Evolutionary conservation across 2,329 filamentous ascomycete genomes (phyloP).

Genomic region (Talaromyces verruculosus): DNA sequence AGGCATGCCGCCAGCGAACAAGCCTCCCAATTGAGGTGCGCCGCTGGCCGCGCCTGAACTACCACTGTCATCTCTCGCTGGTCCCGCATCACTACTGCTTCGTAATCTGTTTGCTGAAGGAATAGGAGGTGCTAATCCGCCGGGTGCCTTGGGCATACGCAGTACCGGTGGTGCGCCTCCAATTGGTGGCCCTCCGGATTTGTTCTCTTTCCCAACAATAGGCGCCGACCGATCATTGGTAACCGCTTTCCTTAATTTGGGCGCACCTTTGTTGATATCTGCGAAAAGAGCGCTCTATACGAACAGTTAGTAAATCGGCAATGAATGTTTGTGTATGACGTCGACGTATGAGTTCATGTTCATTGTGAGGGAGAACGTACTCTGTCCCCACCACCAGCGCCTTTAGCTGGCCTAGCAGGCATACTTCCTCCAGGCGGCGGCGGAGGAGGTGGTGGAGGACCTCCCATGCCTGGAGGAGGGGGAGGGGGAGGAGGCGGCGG

Average conservation of each 20-base stretch:
- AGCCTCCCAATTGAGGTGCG: conserved; percentile 77
- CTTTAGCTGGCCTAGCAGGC: conserved; percentile 59
- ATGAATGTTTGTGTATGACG: background rate
- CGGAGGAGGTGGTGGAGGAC: conserved; percentile 63
- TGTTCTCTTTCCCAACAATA: conserved; percentile 56
- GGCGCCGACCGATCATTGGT: conserved; percentile 93
- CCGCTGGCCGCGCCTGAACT: conserved; percentile 51
- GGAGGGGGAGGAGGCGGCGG: conserved; percentile 70
- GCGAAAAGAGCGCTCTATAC: conserved; percentile 76
- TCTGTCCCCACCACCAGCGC: conserved; percentile 55
- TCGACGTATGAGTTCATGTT: background rate
- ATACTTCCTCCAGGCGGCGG: conserved; percentile 56
- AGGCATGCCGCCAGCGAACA: conserved; percentile 94
- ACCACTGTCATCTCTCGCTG: conserved; percentile 46
- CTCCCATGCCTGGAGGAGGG: conserved; percentile 58
- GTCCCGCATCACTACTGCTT: conserved; percentile 72
- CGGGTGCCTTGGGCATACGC: conserved; percentile 58
- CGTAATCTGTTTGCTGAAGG: conserved; percentile 66
- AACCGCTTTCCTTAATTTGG: conserved; percentile 74
- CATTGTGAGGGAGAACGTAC: conserved; percentile 51
- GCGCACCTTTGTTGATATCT: conserved; percentile 79
- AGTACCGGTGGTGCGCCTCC: conserved; percentile 82
- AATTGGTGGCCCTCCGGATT: conserved; percentile 61
- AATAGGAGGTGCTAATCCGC: conserved; percentile 69
- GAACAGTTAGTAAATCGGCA: conserved; percentile 12